Evolutionary conservation across 257 asterid genomes (phyloP).

Genomic region (Avicennia marina): DNA sequence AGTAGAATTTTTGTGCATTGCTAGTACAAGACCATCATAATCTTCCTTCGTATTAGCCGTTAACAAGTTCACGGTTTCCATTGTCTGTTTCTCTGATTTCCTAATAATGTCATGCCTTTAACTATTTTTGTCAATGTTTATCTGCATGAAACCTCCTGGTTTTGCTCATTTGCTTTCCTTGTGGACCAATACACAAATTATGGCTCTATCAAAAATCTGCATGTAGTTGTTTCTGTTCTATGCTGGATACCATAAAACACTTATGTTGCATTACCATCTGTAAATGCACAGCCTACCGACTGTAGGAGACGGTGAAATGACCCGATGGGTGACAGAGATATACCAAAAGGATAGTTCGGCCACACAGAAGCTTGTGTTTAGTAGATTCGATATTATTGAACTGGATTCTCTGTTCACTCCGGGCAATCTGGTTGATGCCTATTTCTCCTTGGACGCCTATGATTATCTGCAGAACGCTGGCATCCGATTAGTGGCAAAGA

Average conservation of each 20-base stretch:
- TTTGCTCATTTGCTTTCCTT: conserved; percentile 2
- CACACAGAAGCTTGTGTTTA: conserved; percentile 49
- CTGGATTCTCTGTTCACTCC: conserved; percentile 50
- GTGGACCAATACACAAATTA: conserved; percentile 3
- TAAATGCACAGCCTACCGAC: conserved; percentile 62
- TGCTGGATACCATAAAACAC: not conserved
- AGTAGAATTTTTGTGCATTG: not conserved
- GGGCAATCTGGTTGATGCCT: conserved; percentile 65
- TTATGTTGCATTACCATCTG: not conserved
- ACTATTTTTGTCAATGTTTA: not conserved
- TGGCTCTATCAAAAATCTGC: not conserved
- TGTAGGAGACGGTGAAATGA: conserved; percentile 42
- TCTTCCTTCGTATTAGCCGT: too few relatives aligned
- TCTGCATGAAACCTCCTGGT: too few relatives aligned
- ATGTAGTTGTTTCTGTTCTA: not conserved
- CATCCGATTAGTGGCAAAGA: conserved; percentile 68
- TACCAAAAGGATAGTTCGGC: conserved; percentile 51
- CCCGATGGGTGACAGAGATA: conserved; percentile 63
- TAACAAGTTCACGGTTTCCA: too few relatives aligned
- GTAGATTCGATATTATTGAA: conserved; percentile 47
- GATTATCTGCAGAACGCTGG: conserved; percentile 85
- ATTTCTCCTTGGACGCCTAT: conserved; percentile 63
- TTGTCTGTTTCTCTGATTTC: not conserved
- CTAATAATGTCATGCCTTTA: not conserved
- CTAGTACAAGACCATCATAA: not conserved